Conservation (phyloP, 2,329 filamentous ascomycete genomes). For the Fusarium gaditjirri region DNA sequence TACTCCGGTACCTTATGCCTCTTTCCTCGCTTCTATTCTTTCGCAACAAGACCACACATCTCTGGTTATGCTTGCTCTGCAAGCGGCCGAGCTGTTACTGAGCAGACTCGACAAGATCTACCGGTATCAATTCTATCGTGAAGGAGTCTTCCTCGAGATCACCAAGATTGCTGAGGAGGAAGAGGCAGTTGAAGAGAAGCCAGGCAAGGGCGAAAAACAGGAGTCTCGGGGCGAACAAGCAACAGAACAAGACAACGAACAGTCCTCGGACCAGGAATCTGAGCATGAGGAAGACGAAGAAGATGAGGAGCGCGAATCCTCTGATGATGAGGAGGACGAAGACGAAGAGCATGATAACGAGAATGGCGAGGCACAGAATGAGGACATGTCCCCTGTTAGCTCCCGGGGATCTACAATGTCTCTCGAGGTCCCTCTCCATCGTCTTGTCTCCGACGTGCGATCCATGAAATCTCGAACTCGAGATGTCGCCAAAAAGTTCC, state of each 20-base stretch:
- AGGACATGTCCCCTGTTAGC: conserved; percentile 72
- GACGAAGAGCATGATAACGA: conserved; percentile 62
- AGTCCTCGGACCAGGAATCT: conserved; percentile 46
- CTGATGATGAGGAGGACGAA: conserved; percentile 61
- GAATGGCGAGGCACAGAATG: conserved; percentile 62
- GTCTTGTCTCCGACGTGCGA: conserved; percentile 58
- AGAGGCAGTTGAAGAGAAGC: conserved; percentile 36
- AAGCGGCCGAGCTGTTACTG: conserved; percentile 88
- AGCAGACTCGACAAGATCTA: conserved; percentile 88
- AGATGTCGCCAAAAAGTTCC: conserved; percentile 81
- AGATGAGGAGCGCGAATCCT: conserved; percentile 52
- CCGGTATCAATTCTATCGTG: conserved; percentile 94
- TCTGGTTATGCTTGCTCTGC: conserved; percentile 85
- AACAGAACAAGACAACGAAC: conserved; percentile 45
- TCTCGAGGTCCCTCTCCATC: conserved; percentile 64
- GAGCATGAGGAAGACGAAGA: conserved; percentile 44
- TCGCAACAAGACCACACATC: conserved; percentile 94
- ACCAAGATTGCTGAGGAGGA: conserved; percentile 75
- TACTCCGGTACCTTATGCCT: conserved; percentile 90
- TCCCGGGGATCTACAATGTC: conserved; percentile 75
- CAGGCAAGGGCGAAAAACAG: conserved; percentile 26
- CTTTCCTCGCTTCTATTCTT: conserved; percentile 92
- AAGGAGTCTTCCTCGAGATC: conserved; percentile 94
- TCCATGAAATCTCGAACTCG: conserved; percentile 76
- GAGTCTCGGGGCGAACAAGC: conserved; percentile 42